Evolutionary conservation across 495 filamentous ascomycete genomes (phyloP).

Genomic region (Xylaria venustula): DNA sequence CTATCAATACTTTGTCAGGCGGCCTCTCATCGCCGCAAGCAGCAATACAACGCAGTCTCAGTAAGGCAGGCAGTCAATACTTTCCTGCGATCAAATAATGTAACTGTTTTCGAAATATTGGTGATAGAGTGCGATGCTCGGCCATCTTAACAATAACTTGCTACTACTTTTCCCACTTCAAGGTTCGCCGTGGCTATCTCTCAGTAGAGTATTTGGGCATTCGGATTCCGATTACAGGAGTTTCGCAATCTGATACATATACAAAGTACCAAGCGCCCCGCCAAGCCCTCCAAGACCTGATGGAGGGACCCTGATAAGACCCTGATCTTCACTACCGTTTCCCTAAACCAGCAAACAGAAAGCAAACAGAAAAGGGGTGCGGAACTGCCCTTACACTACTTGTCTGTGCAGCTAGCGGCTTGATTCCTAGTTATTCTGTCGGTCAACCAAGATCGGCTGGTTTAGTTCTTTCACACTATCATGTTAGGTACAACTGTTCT

Average conservation of each 20-base stretch:
- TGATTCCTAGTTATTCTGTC: too few relatives aligned
- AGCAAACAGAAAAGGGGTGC: too few relatives aligned
- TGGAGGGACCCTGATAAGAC: conserved; percentile 4
- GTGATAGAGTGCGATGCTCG: conserved; percentile 4
- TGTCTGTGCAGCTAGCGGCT: too few relatives aligned
- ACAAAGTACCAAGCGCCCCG: not conserved
- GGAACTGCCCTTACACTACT: not conserved
- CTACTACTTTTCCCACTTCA: conserved; percentile 1
- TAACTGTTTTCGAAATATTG: not conserved
- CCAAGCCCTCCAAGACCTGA: not conserved
- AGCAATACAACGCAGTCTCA: not conserved
- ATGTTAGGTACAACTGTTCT: too few relatives aligned
- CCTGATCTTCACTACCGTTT: conserved; percentile 1
- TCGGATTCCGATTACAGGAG: not conserved
- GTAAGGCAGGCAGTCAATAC: not conserved
- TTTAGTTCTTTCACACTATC: not conserved
- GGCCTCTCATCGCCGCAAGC: not conserved
- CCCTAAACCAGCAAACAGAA: too few relatives aligned
- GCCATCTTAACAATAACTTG: not conserved
- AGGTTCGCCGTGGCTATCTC: too few relatives aligned
- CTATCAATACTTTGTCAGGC: not conserved
- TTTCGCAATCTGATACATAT: not conserved
- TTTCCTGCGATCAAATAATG: too few relatives aligned
- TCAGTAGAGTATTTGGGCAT: too few relatives aligned
- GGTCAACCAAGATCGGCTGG: too few relatives aligned